phyloP scores from a whole-genome alignment of 192 early-diverging fungal genomes.

The Rhizophagus prolifer region DNA sequence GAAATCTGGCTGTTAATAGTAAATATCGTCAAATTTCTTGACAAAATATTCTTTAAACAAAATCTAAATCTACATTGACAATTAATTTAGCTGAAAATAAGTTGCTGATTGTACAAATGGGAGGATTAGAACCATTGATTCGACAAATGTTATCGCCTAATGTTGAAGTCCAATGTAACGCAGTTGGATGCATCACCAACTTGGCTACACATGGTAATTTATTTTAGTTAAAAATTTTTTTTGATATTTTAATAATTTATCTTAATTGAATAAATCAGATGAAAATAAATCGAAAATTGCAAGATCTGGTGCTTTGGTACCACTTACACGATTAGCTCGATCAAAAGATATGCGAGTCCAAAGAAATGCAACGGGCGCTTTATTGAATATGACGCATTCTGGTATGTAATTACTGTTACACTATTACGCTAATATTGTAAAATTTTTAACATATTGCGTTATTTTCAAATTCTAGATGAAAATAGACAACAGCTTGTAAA shows the following conservation, averaged over 20 bases:
- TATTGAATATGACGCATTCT: conserved; percentile 92
- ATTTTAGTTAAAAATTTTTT: neutral
- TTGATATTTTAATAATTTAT: neutral
- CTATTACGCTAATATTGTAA: no score
- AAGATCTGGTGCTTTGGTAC: conserved; percentile 75
- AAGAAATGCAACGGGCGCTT: conserved; percentile 86
- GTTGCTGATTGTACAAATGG: conserved; percentile 78
- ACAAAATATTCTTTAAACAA: neutral
- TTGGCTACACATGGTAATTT: conserved; percentile 75
- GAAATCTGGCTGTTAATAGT: conserved; percentile 85
- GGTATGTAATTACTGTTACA: conserved; percentile 32
- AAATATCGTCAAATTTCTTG: conserved; percentile 26
- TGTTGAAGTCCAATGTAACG: conserved; percentile 91
- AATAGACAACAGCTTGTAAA: conserved; percentile 81
- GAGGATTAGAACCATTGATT: conserved; percentile 81
- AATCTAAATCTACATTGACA: conserved; percentile 2
- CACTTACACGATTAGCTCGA: conserved; percentile 70
- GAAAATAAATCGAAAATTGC: conserved; percentile 90
- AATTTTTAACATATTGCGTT: neutral
- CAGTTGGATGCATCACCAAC: conserved; percentile 92
- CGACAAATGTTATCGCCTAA: conserved; percentile 83
- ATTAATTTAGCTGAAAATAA: conserved; percentile 71
- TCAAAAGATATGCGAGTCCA: conserved; percentile 84
- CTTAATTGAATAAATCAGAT: conserved; percentile 45
- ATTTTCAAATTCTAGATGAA: conserved; percentile 46